A percentile compares a stretch with the other conserved stretches of the same genome.
Evolutionary conservation across 2,329 filamentous ascomycete genomes (phyloP).

Genomic region (Penicillium verrucosum): DNA sequence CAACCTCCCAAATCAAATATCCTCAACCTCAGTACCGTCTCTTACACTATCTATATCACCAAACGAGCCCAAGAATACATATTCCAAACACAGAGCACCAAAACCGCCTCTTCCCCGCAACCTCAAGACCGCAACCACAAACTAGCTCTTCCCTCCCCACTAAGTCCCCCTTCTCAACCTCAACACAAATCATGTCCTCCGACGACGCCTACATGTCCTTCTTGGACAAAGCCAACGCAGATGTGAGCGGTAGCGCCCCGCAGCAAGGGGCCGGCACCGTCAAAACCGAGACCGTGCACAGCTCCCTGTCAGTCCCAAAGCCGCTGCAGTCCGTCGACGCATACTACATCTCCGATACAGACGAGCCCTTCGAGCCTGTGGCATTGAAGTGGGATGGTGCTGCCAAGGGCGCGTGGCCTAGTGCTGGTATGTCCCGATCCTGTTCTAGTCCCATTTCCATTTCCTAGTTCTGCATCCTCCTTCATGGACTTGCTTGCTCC

Average conservation of each 20-base stretch:
- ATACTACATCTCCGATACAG: constrained; percentile 76
- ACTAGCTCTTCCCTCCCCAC: constrained; percentile 4
- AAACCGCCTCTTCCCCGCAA: constrained; percentile 8
- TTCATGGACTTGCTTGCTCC: neutral
- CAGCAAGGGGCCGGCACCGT: constrained; percentile 23
- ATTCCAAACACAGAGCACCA: neutral
- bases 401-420: constrained; percentile 34
- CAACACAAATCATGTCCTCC: constrained; percentile 46
- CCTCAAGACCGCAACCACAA: constrained; percentile 2
- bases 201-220: constrained; percentile 84
- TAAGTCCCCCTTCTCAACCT: constrained; percentile 13
- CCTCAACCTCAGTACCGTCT: neutral
- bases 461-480: neutral
- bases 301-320: constrained; percentile 58
- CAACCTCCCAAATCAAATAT: neutral
- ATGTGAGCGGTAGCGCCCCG: constrained; percentile 43
- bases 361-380: constrained; percentile 80
- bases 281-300: constrained; percentile 41
- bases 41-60: neutral
- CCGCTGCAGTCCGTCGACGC: constrained; percentile 56
- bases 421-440: constrained; percentile 26
- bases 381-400: constrained; percentile 56
- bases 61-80: neutral
- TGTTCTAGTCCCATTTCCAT: neutral
- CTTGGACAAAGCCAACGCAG: constrained; percentile 79